Base-by-base conservation (phyloP, 179 eudicot species). In the Amaranthus tricolor region DNA sequence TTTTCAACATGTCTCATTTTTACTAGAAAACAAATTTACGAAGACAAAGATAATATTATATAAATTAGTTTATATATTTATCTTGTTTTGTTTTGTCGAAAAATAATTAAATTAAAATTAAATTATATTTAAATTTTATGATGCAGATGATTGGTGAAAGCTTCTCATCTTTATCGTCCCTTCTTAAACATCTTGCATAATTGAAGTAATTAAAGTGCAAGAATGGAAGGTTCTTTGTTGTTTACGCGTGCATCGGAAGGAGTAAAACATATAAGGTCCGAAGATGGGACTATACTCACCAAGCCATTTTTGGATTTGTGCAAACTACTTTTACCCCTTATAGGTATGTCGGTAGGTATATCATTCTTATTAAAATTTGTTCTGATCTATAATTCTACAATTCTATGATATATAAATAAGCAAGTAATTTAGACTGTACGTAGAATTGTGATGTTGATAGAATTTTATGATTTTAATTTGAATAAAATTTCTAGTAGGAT, bases 301-400 rank as follows among this genome's bases (percentile, higher is more conserved):
- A 87, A 78, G 83, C 88, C 91, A 71, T 92, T 92, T 79, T 75
- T 92, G 83, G 93, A 92, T 58, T 89, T 87, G 66, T 92, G 97
- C 89, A 88, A 83, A 81, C 85, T 73, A 45, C 78, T 92, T 52
- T 73, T 92, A 73, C 97, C 97, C 58, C 86, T 92, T 58, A 89
- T 92, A 73, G 97, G 97, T 92, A 88, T 66, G 71, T n/a, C n/a
- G n/a, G n/a, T n/a, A n/a, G n/a, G n/a, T n/a, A n/a, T n/a, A n/a
- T n/a, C n/a, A n/a, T n/a, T n/a, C n/a, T n/a, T 7, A 19, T 17
- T 24, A 47, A 5, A 19, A 60, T 12, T 54, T 66, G n/a, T 49
- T 13, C 24, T 8, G 13, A n/a, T 6, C 6, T 9, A 14, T 47
- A 7, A 60, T 24, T 24, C 31, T 24, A 24, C 31, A 24, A 24